Conservation (phyloP, 257 asterid genomes). For the Fraxinus pennsylvanica region DNA sequence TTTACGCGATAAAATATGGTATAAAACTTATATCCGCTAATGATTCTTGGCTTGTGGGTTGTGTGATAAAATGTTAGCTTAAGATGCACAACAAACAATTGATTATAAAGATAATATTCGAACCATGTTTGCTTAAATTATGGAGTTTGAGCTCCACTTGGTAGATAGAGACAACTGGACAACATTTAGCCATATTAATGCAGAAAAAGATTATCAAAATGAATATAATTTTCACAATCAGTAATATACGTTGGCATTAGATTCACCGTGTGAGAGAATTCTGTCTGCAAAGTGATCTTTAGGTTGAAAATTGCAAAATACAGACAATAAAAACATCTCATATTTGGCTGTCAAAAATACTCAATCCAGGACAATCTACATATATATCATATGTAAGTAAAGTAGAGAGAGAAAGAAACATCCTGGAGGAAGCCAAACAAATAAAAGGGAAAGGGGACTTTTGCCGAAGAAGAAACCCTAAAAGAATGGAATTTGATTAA, state of each 20-base stretch:
- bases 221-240: neutral
- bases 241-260: no score
- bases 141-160: neutral
- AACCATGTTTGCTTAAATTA: neutral
- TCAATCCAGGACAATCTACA: conserved; percentile 17
- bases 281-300: neutral
- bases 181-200: no score
- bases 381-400: neutral
- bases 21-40: neutral
- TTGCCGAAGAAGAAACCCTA: conserved; percentile 29
- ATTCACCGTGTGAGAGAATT: no score
- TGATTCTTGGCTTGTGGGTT: conserved; percentile 9
- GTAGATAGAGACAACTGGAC: neutral
- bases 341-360: conserved; percentile 34
- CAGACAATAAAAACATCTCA: conserved; percentile 34
- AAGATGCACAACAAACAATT: neutral
- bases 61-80: conserved; percentile 1
- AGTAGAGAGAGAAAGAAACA: conserved; percentile 23
- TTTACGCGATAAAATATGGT: neutral
- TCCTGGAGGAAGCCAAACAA: conserved; percentile 31
- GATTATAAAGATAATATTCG: neutral
- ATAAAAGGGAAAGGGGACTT: conserved; percentile 21
- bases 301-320: neutral
- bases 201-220: neutral
- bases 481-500: conserved; percentile 19